phyloP scores from a whole-genome alignment of 495 filamentous ascomycete species.

The Lichina pygmaea region DNA sequence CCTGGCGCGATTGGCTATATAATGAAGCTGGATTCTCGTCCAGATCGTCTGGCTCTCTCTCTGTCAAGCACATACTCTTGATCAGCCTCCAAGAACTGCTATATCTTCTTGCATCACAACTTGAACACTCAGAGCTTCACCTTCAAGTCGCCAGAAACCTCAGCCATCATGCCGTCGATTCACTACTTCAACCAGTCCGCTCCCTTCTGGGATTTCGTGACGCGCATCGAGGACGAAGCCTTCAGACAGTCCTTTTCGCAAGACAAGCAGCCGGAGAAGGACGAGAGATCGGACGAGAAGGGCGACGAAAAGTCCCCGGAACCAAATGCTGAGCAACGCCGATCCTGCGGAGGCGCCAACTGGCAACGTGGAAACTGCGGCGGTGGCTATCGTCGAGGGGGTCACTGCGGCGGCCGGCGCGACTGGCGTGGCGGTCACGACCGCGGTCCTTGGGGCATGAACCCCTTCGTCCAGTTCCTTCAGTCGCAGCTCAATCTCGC shows the following conservation, averaged over 20 bases:
- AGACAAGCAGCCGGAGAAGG: background rate
- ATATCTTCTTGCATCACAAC: no score
- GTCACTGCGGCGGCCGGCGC: background rate
- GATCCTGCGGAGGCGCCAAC: background rate
- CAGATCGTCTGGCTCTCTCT: no score
- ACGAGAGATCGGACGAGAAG: background rate
- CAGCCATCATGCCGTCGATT: slow-evolving; percentile 12
- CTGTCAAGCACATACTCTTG: no score
- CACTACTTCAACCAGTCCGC: slow-evolving; percentile 16
- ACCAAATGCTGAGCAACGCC: background rate
- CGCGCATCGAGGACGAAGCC: slow-evolving; percentile 14
- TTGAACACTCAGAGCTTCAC: no score
- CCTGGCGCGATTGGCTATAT: no score
- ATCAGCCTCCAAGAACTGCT: no score
- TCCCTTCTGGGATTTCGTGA: slow-evolving; percentile 20
- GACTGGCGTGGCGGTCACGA: background rate
- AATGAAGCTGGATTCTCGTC: no score
- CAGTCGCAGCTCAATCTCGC: background rate
- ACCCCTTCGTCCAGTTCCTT: background rate
- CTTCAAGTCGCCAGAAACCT: no score
- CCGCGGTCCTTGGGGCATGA: background rate
- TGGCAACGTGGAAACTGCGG: background rate
- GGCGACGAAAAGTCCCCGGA: background rate
- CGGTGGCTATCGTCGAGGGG: background rate
- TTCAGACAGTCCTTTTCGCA: slow-evolving; percentile 6